phyloP scores from a whole-genome alignment of 2,329 filamentous ascomycete species.

The Pyrenophora seminiperda region DNA sequence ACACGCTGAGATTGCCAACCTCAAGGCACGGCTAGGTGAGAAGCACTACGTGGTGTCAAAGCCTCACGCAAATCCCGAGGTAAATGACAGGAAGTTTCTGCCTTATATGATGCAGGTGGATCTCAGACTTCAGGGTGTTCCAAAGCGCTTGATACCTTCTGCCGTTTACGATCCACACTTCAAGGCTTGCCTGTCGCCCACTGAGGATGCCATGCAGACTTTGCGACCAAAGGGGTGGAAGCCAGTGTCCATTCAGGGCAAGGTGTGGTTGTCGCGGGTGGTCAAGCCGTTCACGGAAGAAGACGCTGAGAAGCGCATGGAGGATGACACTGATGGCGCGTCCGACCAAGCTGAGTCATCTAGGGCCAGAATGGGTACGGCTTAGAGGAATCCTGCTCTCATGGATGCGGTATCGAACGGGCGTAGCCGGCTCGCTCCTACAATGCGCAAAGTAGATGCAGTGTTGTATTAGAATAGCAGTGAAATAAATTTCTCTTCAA shows the following conservation, averaged over 20 bases:
- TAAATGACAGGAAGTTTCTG: slow-evolving; percentile 1
- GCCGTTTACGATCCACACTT: slow-evolving; percentile 1
- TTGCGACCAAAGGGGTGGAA: slow-evolving; percentile 7
- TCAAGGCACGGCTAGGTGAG: slow-evolving; percentile 3
- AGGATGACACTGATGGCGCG: background rate
- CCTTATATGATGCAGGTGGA: no score
- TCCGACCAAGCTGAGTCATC: background rate
- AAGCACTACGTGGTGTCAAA: background rate
- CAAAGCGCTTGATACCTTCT: background rate
- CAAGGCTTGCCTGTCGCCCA: slow-evolving; percentile 2
- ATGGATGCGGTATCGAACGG: no score
- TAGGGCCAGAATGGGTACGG: no score
- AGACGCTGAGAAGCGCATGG: slow-evolving; percentile 1
- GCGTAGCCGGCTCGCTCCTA: no score
- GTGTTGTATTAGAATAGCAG: no score
- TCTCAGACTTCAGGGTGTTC: background rate
- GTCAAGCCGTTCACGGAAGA: slow-evolving; percentile 13
- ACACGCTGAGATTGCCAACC: background rate
- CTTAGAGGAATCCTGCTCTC: no score
- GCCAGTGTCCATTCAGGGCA: background rate
- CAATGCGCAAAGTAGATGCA: no score
- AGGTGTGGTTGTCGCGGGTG: slow-evolving; percentile 9
- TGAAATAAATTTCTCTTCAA: no score
- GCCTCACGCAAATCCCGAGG: background rate
- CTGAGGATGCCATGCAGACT: slow-evolving; percentile 1